These are phyloP conservation scores for Apostasia ramifera DNA, from an alignment of 106 monocot genomes.

Conservation along the genomic window DNA sequence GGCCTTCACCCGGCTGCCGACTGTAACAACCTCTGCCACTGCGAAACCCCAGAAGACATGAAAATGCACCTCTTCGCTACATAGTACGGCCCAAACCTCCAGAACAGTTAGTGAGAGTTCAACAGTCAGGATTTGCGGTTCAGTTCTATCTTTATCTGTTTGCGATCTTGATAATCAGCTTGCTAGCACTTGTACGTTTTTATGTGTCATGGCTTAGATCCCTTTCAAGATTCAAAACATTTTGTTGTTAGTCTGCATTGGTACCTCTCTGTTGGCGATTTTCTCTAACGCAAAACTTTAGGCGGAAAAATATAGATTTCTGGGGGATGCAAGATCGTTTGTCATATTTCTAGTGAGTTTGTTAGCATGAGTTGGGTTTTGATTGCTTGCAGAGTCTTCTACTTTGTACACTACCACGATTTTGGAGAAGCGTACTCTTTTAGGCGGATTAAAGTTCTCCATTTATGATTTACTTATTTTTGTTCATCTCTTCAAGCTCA, in stretches of 20 bases:
- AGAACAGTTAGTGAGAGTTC: slow-evolving; percentile 47
- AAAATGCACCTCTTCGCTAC: slow-evolving; percentile 93
- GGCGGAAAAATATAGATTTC: not conserved
- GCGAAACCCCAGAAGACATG: slow-evolving; percentile 85
- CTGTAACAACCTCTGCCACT: slow-evolving; percentile 91
- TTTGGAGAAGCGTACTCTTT: slow-evolving; percentile 89
- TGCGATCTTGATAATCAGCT: too few species aligned
- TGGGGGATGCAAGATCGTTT: too few species aligned
- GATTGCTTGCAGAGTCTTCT: slow-evolving; percentile 68
- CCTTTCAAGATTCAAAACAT: not conserved
- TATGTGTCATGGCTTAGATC: too few species aligned
- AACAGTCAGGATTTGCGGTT: too few species aligned
- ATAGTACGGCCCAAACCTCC: slow-evolving; percentile 79
- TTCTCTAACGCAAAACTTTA: not conserved
- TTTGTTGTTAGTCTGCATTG: too few species aligned
- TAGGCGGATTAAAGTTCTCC: slow-evolving; percentile 21
- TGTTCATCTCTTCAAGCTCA: not conserved
- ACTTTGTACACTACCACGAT: slow-evolving; percentile 93
- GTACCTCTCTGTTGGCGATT: not conserved
- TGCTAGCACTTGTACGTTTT: too few species aligned
- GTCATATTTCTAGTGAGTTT: not conserved
- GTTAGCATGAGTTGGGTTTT: not conserved
- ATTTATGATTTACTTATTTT: not conserved
- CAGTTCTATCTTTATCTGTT: too few species aligned
- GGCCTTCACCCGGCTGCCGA: slow-evolving; percentile 71